These are phyloP conservation scores for Magnaporthales sp. DNA, from an alignment of 2,329 filamentous ascomycete species.

Conservation along the genomic window DNA sequence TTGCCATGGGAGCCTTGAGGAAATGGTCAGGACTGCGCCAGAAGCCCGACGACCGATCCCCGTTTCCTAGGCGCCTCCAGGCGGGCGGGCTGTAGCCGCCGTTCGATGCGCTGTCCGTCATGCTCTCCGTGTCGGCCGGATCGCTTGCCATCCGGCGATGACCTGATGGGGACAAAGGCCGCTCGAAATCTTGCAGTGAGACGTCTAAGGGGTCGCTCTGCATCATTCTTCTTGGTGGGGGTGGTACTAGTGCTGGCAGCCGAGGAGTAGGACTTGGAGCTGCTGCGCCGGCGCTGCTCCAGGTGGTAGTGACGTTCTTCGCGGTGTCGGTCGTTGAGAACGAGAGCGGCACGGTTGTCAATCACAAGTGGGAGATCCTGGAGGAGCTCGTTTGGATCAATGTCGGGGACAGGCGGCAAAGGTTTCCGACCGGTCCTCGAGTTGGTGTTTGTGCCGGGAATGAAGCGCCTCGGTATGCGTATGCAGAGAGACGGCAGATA, in stretches of 20 bases:
- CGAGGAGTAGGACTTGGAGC: background rate
- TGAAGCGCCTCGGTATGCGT: constrained; percentile 6
- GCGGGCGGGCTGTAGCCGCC: constrained; percentile 53
- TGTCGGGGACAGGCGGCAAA: constrained; percentile 6
- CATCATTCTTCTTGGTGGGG: constrained; percentile 6
- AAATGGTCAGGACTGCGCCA: constrained; percentile 48
- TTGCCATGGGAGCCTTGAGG: background rate
- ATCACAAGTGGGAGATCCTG: constrained; percentile 12
- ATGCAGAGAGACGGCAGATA: constrained; percentile 29
- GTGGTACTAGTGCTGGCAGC: constrained; percentile 9
- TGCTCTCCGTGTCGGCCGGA: constrained; percentile 25
- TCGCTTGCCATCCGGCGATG: constrained; percentile 18
- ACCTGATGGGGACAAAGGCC: constrained; percentile 29
- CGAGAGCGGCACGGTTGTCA: constrained; percentile 11
- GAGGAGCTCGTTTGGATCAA: constrained; percentile 12
- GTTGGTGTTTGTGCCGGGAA: constrained; percentile 3
- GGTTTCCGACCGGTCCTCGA: constrained; percentile 8
- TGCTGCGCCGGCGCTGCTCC: constrained; percentile 15
- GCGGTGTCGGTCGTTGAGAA: constrained; percentile 8
- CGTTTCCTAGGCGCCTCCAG: constrained; percentile 53
- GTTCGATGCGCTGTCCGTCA: constrained; percentile 27
- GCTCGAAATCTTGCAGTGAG: constrained; percentile 45
- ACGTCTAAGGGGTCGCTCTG: constrained; percentile 34
- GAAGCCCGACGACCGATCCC: constrained; percentile 48
- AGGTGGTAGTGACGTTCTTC: constrained; percentile 14